Conservation (phyloP, 805 yeast genomes). For the Candida montana region DNA sequence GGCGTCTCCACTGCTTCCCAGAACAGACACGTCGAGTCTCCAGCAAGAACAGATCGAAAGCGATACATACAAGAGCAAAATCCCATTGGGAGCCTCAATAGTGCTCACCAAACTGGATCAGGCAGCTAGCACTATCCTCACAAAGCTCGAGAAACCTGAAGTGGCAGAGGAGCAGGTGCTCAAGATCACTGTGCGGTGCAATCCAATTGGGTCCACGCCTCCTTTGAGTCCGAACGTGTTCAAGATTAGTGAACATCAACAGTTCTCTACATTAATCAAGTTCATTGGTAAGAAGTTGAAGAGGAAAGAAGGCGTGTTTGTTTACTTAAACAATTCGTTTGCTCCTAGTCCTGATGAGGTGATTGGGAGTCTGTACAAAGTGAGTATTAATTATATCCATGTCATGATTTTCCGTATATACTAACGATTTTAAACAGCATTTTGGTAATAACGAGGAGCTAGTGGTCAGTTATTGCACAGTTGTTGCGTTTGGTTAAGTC, state of each 20-base stretch:
- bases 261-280: constrained; percentile 39
- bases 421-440: constrained; percentile 13
- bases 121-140: constrained; percentile 13
- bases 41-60: constrained; percentile 14
- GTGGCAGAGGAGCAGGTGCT: not conserved
- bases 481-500: constrained; percentile 40
- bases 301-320: constrained; percentile 28
- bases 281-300: constrained; percentile 40
- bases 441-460: constrained; percentile 35
- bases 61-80: constrained; percentile 16
- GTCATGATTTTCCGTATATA: not conserved
- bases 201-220: constrained; percentile 55
- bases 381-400: not conserved
- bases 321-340: constrained; percentile 42
- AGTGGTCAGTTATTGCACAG: constrained; percentile 40
- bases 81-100: constrained; percentile 21
- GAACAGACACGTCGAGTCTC: not conserved
- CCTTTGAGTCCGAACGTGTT: constrained; percentile 45
- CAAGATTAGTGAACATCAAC: constrained; percentile 42
- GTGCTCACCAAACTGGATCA: constrained; percentile 18
- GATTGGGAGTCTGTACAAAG: constrained; percentile 30
- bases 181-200: constrained; percentile 44
- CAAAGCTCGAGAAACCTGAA: constrained; percentile 9
- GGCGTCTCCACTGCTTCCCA: not conserved
- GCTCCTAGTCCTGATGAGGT: constrained; percentile 41